phyloP scores from a whole-genome alignment of 768 basidiomycete species.

The Sporobolomyces phaffii region DNA sequence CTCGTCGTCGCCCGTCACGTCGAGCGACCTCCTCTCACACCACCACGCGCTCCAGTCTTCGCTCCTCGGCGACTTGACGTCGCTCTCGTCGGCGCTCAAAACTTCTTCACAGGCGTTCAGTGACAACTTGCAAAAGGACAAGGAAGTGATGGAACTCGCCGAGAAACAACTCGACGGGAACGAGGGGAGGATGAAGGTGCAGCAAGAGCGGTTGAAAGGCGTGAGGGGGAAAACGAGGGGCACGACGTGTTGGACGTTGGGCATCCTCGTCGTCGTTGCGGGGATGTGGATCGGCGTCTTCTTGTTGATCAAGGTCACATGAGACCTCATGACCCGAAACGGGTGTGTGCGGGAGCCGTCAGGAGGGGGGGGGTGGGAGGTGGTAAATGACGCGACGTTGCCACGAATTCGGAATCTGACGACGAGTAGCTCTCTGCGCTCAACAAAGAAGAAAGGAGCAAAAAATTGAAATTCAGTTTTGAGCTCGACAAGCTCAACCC shows the following conservation, averaged over 20 bases:
- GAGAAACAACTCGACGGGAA: constrained; percentile 70
- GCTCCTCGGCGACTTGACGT: constrained; percentile 64
- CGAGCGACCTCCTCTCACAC: constrained; percentile 34
- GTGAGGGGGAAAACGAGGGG: constrained; percentile 60
- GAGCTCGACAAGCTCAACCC: too few species aligned
- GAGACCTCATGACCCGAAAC: too few species aligned
- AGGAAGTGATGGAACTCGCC: constrained; percentile 61
- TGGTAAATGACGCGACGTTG: too few species aligned
- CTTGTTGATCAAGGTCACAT: constrained; percentile 53
- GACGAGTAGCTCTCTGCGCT: too few species aligned
- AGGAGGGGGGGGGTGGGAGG: too few species aligned
- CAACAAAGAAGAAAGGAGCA: too few species aligned
- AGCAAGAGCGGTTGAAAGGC: constrained; percentile 60
- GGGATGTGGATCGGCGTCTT: constrained; percentile 64
- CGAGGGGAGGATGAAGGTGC: constrained; percentile 61
- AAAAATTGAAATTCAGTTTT: too few species aligned
- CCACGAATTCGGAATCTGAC: too few species aligned
- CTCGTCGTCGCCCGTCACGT: neutral
- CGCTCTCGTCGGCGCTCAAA: constrained; percentile 84
- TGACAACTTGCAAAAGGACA: constrained; percentile 65
- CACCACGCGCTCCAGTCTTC: constrained; percentile 57
- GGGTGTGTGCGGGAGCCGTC: too few species aligned
- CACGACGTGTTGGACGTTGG: constrained; percentile 67
- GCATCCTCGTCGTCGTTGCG: constrained; percentile 61
- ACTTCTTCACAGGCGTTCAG: constrained; percentile 75